Evolutionary conservation across 2,329 filamentous ascomycete species (phyloP), one percentile per base, ranked within the genome.

Genomic region (Myotisia sp.): DNA sequence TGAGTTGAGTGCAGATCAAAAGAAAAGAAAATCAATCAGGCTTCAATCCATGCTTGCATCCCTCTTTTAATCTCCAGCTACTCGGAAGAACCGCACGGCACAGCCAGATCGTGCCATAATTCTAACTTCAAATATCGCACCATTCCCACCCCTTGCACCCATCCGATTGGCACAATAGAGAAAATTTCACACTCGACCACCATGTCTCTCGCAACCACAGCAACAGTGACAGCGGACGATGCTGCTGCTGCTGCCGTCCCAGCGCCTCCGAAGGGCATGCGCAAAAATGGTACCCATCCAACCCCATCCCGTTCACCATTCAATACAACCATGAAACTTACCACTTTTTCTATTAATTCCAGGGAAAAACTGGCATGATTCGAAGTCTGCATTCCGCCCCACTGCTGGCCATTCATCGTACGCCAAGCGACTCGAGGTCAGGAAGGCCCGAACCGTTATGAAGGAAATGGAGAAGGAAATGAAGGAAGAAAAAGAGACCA

Each of bases 391-490:
- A 1, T 95, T 95, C 59, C 78, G 90, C 24, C 87, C 83, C 3
- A 75, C 65, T 9, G 69, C 79, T 6, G 84, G 86, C 17, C 70
- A 85, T 46, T 81, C 74, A 2, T 75, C 83, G 1, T 95, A 79
- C 55, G 76, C 78, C 46, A 79, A 84, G 58, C 76, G 87, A 34
- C 64, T 73, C 29, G 76, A 78, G 47, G 69, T 76, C 41, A 74
- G 84, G 33, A 71, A 76, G 42, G 70, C 76, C 5, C 69, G 76
- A 47, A 70, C 73, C 8, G 74, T 82, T n/a, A 72, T 81, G 22
- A 95, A 94, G 64, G 82, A 84, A 22, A 85, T 84, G 52, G 90
- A 95, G 63, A 86, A 82, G 60, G 85, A 94, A 58, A 75, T 98
- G 74, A 92, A 87, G 65, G 82, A 85, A 0, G 90, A 94, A 63